These are phyloP conservation scores for Hypholoma fasciculare DNA, from an alignment of 768 basidiomycete genomes.

Conservation along the genomic window DNA sequence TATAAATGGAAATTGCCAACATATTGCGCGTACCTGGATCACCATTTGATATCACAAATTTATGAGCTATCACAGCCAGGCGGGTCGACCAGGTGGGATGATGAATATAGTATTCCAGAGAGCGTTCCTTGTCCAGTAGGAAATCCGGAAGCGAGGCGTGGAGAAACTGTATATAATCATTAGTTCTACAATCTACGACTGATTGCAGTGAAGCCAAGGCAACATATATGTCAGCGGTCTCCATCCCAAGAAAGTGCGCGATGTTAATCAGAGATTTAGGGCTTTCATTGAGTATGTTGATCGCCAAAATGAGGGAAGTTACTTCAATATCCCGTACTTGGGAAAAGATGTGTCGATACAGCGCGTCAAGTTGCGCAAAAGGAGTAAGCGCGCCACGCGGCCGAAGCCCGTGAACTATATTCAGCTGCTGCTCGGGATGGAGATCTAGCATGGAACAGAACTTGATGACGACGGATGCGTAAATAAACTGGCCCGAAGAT, in stretches of 20 bases:
- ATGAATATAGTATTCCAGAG: slow-evolving; percentile 5
- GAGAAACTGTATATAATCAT: slow-evolving; percentile 2
- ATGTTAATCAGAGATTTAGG: too few species aligned
- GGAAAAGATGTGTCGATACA: background rate
- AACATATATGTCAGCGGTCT: too few species aligned
- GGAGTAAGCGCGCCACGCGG: background rate
- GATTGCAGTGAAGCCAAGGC: background rate
- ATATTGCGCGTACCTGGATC: too few species aligned
- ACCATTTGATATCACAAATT: too few species aligned
- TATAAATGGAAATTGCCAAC: too few species aligned
- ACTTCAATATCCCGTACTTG: background rate
- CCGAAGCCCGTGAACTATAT: background rate
- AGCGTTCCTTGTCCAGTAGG: slow-evolving; percentile 4
- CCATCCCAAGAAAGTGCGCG: too few species aligned
- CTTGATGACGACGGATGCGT: background rate
- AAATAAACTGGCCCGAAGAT: background rate
- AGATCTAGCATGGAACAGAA: background rate
- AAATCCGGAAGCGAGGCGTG: slow-evolving; percentile 12
- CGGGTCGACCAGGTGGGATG: too few species aligned
- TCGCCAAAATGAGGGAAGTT: background rate
- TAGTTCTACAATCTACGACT: background rate
- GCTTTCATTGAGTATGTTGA: too few species aligned
- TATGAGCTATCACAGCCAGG: too few species aligned
- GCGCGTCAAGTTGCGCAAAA: background rate
- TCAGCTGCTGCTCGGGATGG: background rate